These are phyloP conservation scores for Agaricus subrufescens DNA, from an alignment of 768 basidiomycete genomes.

Conservation along the genomic window DNA sequence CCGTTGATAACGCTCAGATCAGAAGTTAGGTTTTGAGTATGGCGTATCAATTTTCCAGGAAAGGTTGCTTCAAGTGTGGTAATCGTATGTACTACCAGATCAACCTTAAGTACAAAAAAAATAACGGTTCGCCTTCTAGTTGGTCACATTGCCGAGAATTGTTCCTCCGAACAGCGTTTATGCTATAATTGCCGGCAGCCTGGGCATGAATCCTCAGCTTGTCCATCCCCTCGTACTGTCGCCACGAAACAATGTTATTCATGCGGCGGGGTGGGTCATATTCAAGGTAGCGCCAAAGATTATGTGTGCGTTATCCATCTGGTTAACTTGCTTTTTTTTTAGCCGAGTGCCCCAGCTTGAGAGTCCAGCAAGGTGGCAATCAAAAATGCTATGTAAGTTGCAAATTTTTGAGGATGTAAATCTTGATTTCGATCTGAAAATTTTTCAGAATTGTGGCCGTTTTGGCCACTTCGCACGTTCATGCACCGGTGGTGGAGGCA, in stretches of 20 bases:
- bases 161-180: slow-evolving; percentile 81
- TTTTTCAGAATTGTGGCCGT: slow-evolving; percentile 66
- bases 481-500: slow-evolving; percentile 52
- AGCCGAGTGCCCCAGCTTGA: slow-evolving; percentile 82
- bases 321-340: slow-evolving; percentile 1
- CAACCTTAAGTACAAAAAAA: slow-evolving; percentile 9
- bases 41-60: slow-evolving; percentile 82
- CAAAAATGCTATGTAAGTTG: slow-evolving; percentile 81
- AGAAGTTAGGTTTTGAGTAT: slow-evolving; percentile 40
- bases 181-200: slow-evolving; percentile 95
- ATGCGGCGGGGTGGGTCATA: slow-evolving; percentile 89
- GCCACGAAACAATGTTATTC: slow-evolving; percentile 90
- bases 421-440: slow-evolving; percentile 3
- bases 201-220: slow-evolving; percentile 89
- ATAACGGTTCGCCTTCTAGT: slow-evolving; percentile 40
- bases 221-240: slow-evolving; percentile 78
- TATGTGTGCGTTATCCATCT: not conserved
- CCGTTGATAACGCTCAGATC: slow-evolving; percentile 13
- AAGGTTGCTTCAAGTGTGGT: slow-evolving; percentile 92
- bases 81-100: slow-evolving; percentile 56
- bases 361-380: slow-evolving; percentile 56
- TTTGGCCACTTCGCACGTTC: slow-evolving; percentile 78
- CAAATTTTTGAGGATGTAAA: not conserved
- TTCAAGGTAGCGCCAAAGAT: slow-evolving; percentile 43
- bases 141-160: slow-evolving; percentile 91